phyloP scores from a whole-genome alignment of 345 rosid species.

The Turnera subulata region DNA sequence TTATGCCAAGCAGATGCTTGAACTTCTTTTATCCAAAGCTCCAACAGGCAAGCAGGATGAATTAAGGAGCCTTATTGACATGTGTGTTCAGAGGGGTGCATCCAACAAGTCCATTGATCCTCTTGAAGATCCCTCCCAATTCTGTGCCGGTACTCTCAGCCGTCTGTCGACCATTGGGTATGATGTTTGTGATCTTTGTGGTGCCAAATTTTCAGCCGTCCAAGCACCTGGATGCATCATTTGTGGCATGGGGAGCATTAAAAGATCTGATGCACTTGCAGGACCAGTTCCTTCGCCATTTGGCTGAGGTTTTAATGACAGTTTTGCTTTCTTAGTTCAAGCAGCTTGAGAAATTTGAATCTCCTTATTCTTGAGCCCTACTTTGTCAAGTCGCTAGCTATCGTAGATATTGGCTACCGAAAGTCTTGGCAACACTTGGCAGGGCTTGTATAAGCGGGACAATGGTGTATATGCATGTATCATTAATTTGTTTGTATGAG shows the following conservation, averaged over 20 bases:
- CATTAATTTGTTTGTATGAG: conserved; percentile 17
- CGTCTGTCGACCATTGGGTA: conserved; percentile 94
- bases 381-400: background rate
- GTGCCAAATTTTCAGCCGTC: conserved; percentile 89
- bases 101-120: conserved; percentile 96
- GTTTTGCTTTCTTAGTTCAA: background rate
- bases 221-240: conserved; percentile 90
- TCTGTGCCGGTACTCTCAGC: conserved; percentile 92
- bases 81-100: conserved; percentile 82
- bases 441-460: conserved; percentile 7
- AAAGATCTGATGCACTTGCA: conserved; percentile 81
- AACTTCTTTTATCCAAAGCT: conserved; percentile 88
- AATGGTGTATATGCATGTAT: conserved; percentile 16
- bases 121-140: conserved; percentile 88
- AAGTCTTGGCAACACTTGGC: background rate
- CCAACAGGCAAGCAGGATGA: conserved; percentile 91
- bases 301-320: conserved; percentile 40
- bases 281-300: conserved; percentile 85
- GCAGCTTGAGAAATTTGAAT: background rate
- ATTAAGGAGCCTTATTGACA: conserved; percentile 75
- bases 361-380: background rate
- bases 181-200: conserved; percentile 93
- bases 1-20: conserved; percentile 93
- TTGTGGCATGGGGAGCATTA: conserved; percentile 96
- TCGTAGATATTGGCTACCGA: background rate